Evolutionary conservation across 352 stramenopile genomes (phyloP).

Genomic region (Globisporangium paroecandrum): DNA sequence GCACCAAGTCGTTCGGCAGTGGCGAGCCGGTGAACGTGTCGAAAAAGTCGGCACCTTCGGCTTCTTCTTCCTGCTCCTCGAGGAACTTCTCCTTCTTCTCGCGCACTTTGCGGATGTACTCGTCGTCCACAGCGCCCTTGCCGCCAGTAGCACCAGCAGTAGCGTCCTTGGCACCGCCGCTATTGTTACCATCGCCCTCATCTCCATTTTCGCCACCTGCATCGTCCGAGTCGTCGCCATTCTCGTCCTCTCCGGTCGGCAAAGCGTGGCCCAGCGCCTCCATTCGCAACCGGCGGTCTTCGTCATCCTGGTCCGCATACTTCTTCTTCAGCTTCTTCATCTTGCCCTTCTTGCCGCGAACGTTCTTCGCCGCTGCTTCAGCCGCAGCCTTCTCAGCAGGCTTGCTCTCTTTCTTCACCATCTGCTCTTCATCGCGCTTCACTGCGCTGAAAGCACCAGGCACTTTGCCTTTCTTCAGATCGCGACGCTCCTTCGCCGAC

Average conservation of each 20-base stretch:
- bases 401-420: conserved; percentile 17
- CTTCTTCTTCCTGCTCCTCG: conserved; percentile 83
- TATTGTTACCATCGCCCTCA: conserved; percentile 1
- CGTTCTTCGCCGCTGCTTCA: conserved; percentile 36
- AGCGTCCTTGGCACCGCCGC: conserved; percentile 14
- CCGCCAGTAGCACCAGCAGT: conserved; percentile 5
- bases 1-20: conserved; percentile 74
- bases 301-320: conserved; percentile 96
- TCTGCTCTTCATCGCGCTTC: not conserved
- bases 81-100: conserved; percentile 83
- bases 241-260: conserved; percentile 21
- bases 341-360: conserved; percentile 93
- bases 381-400: conserved; percentile 21
- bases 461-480: conserved; percentile 73
- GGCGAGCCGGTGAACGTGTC: conserved; percentile 82
- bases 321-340: conserved; percentile 95
- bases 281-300: conserved; percentile 92
- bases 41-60: conserved; percentile 75
- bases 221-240: conserved; percentile 20
- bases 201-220: conserved; percentile 6
- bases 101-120: conserved; percentile 69
- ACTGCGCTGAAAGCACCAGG: not conserved
- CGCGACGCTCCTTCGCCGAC: conserved; percentile 68
- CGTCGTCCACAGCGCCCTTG: conserved; percentile 31
- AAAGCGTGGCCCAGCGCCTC: conserved; percentile 79